phyloP scores from a whole-genome alignment of 257 asterid species.

The Nicotiana sylvestris region DNA sequence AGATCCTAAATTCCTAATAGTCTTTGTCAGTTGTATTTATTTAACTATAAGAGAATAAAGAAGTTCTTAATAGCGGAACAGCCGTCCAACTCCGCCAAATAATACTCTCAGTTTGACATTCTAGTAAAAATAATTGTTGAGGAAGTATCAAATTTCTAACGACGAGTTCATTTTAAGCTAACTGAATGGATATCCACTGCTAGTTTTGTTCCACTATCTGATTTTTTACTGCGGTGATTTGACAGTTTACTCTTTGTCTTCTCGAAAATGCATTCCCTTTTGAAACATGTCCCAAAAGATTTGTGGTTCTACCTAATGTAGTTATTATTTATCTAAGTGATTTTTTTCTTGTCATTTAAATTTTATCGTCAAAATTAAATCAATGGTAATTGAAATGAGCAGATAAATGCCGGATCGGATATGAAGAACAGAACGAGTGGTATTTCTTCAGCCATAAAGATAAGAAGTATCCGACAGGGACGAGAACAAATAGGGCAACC shows the following conservation, averaged over 20 bases:
- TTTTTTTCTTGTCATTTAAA: background rate
- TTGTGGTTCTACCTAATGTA: background rate
- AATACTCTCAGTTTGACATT: too few relatives aligned
- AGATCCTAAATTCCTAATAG: too few relatives aligned
- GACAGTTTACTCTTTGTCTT: background rate
- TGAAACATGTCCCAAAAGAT: background rate
- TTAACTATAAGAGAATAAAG: background rate
- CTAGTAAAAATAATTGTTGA: background rate
- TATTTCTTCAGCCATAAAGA: constrained; percentile 65
- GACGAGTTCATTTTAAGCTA: background rate
- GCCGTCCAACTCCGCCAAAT: background rate
- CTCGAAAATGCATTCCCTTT: background rate
- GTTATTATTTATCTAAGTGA: background rate
- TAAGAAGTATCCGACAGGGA: constrained; percentile 65
- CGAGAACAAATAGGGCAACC: constrained; percentile 64
- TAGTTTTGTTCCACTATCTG: background rate
- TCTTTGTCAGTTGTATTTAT: too few relatives aligned
- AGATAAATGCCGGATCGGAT: constrained; percentile 62
- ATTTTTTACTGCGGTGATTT: background rate
- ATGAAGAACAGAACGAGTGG: constrained; percentile 63
- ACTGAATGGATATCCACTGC: background rate
- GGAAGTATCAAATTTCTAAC: background rate
- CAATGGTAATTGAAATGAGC: constrained; percentile 2
- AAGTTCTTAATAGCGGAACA: too few relatives aligned
- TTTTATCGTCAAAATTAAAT: background rate